Evolutionary conservation across 2,329 filamentous ascomycete species (phyloP).

Genomic region (Calonectria leucothoes): DNA sequence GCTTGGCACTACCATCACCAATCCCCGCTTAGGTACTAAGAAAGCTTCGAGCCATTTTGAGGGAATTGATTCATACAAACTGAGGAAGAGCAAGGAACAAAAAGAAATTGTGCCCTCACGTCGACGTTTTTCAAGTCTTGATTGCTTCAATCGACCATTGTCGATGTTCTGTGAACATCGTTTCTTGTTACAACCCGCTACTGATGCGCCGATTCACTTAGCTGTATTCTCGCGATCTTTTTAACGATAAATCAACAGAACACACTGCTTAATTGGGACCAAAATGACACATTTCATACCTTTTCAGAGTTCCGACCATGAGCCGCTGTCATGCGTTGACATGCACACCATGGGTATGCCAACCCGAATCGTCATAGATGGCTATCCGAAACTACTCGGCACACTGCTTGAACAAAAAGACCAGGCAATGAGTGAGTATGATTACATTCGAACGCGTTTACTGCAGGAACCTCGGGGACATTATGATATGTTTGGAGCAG

Average conservation of each 20-base stretch:
- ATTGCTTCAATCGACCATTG: background rate
- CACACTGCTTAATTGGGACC: too few species aligned
- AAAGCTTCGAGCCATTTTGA: background rate
- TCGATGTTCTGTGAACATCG: background rate
- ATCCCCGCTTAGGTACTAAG: background rate
- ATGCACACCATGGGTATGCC: conserved; percentile 15
- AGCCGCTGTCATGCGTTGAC: conserved; percentile 1
- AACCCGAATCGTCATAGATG: background rate
- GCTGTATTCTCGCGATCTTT: background rate
- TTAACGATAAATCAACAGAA: background rate
- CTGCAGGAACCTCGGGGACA: conserved; percentile 10
- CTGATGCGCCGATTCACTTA: background rate
- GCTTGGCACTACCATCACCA: background rate
- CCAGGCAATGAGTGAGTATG: background rate
- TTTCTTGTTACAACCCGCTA: background rate
- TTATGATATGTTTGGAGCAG: conserved; percentile 10
- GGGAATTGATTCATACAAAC: too few species aligned
- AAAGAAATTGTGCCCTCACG: background rate
- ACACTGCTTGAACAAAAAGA: conserved; percentile 5
- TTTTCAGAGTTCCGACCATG: background rate
- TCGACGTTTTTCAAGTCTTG: background rate
- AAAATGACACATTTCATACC: background rate
- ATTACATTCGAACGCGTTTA: background rate
- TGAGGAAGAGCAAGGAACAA: too few species aligned
- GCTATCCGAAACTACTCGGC: background rate